Conservation (phyloP, 2,329 filamentous ascomycete species). For the Fusarium sp. region DNA sequence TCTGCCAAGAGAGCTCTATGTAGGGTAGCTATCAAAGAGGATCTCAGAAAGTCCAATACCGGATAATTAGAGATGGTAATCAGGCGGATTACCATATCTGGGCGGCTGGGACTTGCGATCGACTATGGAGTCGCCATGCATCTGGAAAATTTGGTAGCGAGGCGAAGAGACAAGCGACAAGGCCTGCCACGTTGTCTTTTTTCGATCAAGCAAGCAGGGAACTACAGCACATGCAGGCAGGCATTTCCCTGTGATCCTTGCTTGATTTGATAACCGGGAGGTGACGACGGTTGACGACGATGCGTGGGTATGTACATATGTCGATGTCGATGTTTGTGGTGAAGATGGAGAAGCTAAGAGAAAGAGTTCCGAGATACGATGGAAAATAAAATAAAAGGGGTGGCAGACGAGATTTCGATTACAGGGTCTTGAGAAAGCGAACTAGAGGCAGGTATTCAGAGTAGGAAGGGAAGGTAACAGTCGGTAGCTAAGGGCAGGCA, state of each 20-base stretch:
- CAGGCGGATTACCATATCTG: constrained; percentile 14
- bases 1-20: background rate
- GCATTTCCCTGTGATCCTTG: constrained; percentile 13
- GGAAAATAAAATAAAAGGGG: constrained; percentile 17
- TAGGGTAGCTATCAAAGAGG: background rate
- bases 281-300: constrained; percentile 11
- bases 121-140: constrained; percentile 16
- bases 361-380: background rate
- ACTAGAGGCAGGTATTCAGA: constrained; percentile 1
- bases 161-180: constrained; percentile 18
- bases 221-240: background rate
- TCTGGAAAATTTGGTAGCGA: constrained; percentile 14
- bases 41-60: constrained; percentile 24
- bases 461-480: constrained; percentile 20
- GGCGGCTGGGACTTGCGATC: constrained; percentile 26
- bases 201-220: constrained; percentile 26
- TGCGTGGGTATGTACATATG: background rate
- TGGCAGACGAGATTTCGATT: constrained; percentile 21
- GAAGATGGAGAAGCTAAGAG: background rate
- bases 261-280: constrained; percentile 28
- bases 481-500: background rate
- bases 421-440: constrained; percentile 16
- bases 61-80: constrained; percentile 39
- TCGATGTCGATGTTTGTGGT: constrained; percentile 14
- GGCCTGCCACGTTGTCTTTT: constrained; percentile 33